Evolutionary conservation across 1,284 basidiomycete genomes (phyloP).

Genomic region (Leccinum ponderosum): DNA sequence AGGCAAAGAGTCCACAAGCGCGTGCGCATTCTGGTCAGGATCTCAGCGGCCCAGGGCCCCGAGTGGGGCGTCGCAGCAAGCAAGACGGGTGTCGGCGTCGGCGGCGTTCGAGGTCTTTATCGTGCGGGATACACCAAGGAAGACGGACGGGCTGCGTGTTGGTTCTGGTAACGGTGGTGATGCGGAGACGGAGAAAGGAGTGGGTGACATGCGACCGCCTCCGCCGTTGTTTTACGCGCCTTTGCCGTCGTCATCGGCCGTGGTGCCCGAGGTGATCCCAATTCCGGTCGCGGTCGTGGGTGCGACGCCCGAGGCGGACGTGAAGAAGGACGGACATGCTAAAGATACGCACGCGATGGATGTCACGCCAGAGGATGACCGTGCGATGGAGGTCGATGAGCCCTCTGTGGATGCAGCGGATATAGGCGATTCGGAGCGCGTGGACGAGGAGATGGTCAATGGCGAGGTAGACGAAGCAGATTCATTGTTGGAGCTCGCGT

Average conservation of each 20-base stretch:
- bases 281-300: not conserved
- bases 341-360: not conserved
- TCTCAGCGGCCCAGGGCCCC: not conserved
- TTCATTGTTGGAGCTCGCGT: slow-evolving; percentile 24
- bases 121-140: slow-evolving; percentile 10
- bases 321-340: not conserved
- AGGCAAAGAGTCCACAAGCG: not conserved
- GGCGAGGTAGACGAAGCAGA: slow-evolving; percentile 18
- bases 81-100: slow-evolving; percentile 13
- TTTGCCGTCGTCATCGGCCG: not conserved
- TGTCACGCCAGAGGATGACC: not conserved
- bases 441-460: not conserved
- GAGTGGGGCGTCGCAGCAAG: not conserved
- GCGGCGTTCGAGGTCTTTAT: slow-evolving; percentile 21
- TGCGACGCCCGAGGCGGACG: not conserved
- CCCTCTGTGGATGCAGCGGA: not conserved
- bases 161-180: not conserved
- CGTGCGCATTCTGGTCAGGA: not conserved
- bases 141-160: no score
- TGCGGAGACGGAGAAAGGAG: not conserved
- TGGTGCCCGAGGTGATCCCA: not conserved
- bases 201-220: not conserved
- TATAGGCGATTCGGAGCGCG: not conserved
- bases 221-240: not conserved
- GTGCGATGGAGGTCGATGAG: slow-evolving; percentile 1